Conservation (phyloP, 768 basidiomycete genomes). For the Macrolepiota dolichaula region DNA sequence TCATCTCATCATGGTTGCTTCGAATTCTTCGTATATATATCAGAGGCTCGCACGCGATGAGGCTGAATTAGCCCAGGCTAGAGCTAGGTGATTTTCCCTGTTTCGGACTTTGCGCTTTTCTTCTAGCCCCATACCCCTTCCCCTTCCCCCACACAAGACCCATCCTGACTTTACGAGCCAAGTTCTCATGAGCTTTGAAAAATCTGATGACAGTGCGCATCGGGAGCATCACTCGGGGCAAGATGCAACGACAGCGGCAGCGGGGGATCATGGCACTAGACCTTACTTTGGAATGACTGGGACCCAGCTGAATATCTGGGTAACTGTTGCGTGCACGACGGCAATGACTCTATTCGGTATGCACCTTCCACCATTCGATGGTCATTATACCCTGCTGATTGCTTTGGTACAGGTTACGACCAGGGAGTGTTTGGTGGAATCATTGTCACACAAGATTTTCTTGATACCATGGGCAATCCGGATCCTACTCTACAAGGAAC, state of each 20-base stretch:
- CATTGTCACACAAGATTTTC: conserved; percentile 44
- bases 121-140: background rate
- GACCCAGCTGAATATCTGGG: conserved; percentile 40
- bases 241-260: background rate
- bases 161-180: background rate
- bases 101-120: background rate
- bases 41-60: conserved; percentile 6
- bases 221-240: background rate
- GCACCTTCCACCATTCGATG: conserved; percentile 2
- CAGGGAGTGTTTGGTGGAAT: conserved; percentile 54
- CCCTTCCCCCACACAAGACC: too few relatives aligned
- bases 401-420: conserved; percentile 38
- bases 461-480: conserved; percentile 46
- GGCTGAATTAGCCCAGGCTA: conserved; percentile 1
- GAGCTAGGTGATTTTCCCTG: conserved; percentile 3
- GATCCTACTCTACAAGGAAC: conserved; percentile 41
- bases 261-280: conserved; percentile 11
- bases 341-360: conserved; percentile 50
- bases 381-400: background rate
- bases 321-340: conserved; percentile 47
- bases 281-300: conserved; percentile 46
- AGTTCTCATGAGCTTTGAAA: conserved; percentile 9
- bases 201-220: background rate
- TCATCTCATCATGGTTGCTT: conserved; percentile 5
- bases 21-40: conserved; percentile 9